A percentile compares a stretch with the other conserved stretches of the same genome.
Conservation (phyloP, 371 early-diverging fungal genomes). For the Rhizopus arrhizus region DNA sequence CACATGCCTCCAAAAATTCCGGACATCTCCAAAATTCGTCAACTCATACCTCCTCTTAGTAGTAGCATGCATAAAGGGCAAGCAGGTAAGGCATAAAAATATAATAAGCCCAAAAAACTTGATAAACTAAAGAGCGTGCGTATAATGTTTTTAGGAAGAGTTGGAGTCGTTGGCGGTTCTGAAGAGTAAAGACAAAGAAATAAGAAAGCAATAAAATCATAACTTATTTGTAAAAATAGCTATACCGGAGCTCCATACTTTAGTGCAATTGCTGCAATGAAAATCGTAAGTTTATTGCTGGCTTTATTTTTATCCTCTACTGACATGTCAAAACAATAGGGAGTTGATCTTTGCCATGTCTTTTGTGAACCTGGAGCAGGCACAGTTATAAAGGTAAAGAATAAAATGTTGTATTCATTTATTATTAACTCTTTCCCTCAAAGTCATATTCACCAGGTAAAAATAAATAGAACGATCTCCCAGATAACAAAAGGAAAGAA, state of each 20-base stretch:
- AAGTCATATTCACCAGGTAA: slow-evolving; percentile 61
- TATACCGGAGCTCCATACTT: slow-evolving; percentile 97
- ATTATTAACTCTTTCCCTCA: slow-evolving; percentile 1
- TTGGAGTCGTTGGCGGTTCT: slow-evolving; percentile 77
- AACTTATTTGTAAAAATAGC: slow-evolving; percentile 28
- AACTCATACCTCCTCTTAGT: slow-evolving; percentile 75
- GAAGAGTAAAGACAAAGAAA: slow-evolving; percentile 61
- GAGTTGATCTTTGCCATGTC: slow-evolving; percentile 90
- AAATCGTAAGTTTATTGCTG: slow-evolving; percentile 58
- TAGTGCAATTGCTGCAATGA: slow-evolving; percentile 78
- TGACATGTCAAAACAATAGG: slow-evolving; percentile 49
- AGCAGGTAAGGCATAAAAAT: slow-evolving; percentile 58
- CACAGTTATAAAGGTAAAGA: slow-evolving; percentile 38
- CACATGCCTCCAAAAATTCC: slow-evolving; percentile 42
- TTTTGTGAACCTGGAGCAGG: slow-evolving; percentile 84
- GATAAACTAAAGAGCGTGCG: not conserved
- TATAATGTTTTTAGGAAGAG: slow-evolving; percentile 49
- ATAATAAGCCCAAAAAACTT: not conserved
- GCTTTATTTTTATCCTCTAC: not conserved
- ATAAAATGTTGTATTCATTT: not conserved
- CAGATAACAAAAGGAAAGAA: not conserved
- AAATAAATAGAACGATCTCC: not conserved
- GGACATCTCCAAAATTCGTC: slow-evolving; percentile 52
- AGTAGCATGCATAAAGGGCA: slow-evolving; percentile 83
- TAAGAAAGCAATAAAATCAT: not conserved